phyloP scores from a whole-genome alignment of 441 rosid genomes.

The Breynia disticha region DNA sequence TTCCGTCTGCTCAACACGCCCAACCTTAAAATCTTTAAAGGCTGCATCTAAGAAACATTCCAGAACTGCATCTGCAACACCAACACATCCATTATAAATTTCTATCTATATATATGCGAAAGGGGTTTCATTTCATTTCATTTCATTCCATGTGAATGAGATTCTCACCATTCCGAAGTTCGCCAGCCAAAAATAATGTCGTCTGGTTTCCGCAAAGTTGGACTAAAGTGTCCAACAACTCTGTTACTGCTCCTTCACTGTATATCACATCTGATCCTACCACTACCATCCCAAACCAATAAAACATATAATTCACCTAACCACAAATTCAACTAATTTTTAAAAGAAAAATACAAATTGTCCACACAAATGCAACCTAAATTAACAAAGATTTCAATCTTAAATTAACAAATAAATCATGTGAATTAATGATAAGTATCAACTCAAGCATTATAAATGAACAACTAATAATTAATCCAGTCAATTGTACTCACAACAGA shows the following conservation, averaged over 20 bases:
- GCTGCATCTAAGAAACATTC: conserved; percentile 78
- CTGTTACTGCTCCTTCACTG: conserved; percentile 72
- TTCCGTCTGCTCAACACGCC: conserved; percentile 61
- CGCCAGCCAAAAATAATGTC: conserved; percentile 69
- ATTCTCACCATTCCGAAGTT: conserved; percentile 60
- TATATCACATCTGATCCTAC: conserved; percentile 73
- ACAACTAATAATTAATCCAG: too few species aligned
- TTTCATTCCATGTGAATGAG: conserved; percentile 1
- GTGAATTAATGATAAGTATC: too few species aligned
- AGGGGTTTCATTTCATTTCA: too few species aligned
- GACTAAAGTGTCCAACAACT: conserved; percentile 59
- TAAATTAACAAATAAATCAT: too few species aligned
- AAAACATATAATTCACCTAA: too few species aligned
- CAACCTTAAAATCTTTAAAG: conserved; percentile 48
- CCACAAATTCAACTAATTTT: too few species aligned
- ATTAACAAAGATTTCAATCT: too few species aligned
- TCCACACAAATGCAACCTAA: too few species aligned
- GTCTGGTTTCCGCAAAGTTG: conserved; percentile 58
- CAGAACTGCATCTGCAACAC: conserved; percentile 52
- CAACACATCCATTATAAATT: background rate
- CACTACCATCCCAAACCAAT: conserved; percentile 28
- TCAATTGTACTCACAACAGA: too few species aligned
- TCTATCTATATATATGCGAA: background rate
- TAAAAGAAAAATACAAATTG: too few species aligned
- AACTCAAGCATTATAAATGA: too few species aligned